Base-by-base conservation (phyloP, 306 rosid genomes). In the Rubus parviflorus region DNA sequence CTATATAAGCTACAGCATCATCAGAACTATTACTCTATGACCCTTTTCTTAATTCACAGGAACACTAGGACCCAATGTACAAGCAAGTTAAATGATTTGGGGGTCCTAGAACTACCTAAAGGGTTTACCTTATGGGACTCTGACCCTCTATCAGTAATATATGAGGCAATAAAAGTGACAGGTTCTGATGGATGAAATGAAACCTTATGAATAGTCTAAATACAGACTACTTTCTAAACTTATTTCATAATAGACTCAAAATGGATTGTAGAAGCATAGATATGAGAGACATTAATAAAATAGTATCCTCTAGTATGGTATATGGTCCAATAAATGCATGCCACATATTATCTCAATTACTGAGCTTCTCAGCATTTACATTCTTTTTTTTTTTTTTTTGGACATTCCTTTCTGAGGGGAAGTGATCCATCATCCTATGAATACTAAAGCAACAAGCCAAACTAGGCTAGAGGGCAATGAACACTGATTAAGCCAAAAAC, bases 51-150 rank as follows among this genome's bases (percentile, higher is more conserved):
- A n/a, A 72, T 71, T 52, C 7, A 19, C 41, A 52, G 58, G 47
- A 75, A 30, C 70, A 75, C 41, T 2, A 46, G 61, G 35, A 66
- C 78, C 78, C 70, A 74, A 47, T 46, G 52, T 61, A 61, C 70
- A 75, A 75, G 70, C 38, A 61, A 74, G 70, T 45, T 61, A 12
- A 75, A 75, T 61, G 70, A 75, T 74, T 61, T 10, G 37, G 78
- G 66, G 70, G 47, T 61, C 66, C 66, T 38, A 41, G 15, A 72
- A n/a, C 76, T 40, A 8, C 23, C 38, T 35, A 19, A 71, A 37
- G 49, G 75, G 63, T 52, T 52, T 8, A 51, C 35, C 23, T n/a
- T 13, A n/a, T 52, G 77, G n/a, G 48, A 37, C 60, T 60, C 19
- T 11, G 58, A 16, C 78, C 47, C 16, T 20, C 77, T 1, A 45